These are phyloP conservation scores for Ustilago trichophora DNA, from an alignment of 1,284 basidiomycete species.

Conservation along the genomic window DNA sequence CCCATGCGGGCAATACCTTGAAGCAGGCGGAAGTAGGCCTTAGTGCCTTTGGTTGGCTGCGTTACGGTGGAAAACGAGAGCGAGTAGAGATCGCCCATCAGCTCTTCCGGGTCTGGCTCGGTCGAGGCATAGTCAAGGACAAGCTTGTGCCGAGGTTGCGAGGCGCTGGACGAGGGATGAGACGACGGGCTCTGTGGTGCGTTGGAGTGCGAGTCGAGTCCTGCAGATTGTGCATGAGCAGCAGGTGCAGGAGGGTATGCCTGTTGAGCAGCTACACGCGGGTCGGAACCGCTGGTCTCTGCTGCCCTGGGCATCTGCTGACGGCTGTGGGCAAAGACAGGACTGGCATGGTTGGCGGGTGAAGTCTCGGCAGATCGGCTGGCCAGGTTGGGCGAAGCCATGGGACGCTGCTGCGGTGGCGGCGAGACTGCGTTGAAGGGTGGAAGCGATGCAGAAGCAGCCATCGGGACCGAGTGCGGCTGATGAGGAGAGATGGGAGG, in stretches of 20 bases:
- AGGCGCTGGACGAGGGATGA: conserved; percentile 5
- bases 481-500: conserved; percentile 29
- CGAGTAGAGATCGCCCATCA: conserved; percentile 12
- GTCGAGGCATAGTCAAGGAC: conserved; percentile 31
- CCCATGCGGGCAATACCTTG: conserved; percentile 22
- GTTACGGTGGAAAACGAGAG: conserved; percentile 12
- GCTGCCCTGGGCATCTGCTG: neutral
- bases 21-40: conserved; percentile 32
- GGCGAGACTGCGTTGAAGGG: conserved; percentile 14
- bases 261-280: no score
- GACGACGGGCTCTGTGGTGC: conserved; percentile 9
- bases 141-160: conserved; percentile 25
- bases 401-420: conserved; percentile 1
- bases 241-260: no score
- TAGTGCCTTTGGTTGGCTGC: conserved; percentile 25
- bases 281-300: no score
- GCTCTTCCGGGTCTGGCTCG: conserved; percentile 26
- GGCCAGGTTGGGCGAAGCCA: conserved; percentile 10
- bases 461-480: conserved; percentile 21
- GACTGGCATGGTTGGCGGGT: conserved; percentile 13
- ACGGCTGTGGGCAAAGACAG: conserved; percentile 1
- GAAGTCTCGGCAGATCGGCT: conserved; percentile 26
- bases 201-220: neutral
- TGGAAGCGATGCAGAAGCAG: conserved; percentile 22
- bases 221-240: no score